Percentiles rank a stretch among this genome's conserved stretches.
phyloP scores from a whole-genome alignment of 345 rosid genomes.

The Clausena lansium region DNA sequence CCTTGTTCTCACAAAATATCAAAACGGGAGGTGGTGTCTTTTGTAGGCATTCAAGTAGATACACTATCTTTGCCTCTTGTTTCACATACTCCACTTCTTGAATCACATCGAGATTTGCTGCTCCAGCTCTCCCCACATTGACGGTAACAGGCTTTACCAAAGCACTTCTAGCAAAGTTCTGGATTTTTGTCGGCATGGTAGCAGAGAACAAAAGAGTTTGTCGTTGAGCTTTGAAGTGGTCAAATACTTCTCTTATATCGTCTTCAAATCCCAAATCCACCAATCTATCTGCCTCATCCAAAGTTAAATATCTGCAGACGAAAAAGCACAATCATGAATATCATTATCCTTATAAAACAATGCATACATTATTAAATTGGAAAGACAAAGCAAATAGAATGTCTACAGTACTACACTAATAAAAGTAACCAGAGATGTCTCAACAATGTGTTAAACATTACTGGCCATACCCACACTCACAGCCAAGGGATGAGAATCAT shows the following conservation, averaged over 20 bases:
- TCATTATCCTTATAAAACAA: background rate
- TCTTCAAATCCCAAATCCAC: slow-evolving; percentile 98
- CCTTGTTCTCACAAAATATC: slow-evolving; percentile 92
- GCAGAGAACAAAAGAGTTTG: slow-evolving; percentile 92
- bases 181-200: slow-evolving; percentile 94
- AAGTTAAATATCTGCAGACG: slow-evolving; percentile 72
- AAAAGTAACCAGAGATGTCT: background rate
- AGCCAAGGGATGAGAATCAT: background rate
- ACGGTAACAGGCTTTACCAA: slow-evolving; percentile 83
- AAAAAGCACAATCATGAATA: slow-evolving; percentile 16
- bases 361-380: background rate
- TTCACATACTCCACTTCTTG: slow-evolving; percentile 97
- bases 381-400: background rate
- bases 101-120: slow-evolving; percentile 95
- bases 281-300: slow-evolving; percentile 93
- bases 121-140: slow-evolving; percentile 94
- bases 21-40: slow-evolving; percentile 94
- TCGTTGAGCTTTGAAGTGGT: slow-evolving; percentile 88
- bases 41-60: slow-evolving; percentile 90
- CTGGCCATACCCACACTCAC: background rate
- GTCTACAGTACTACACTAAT: background rate
- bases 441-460: background rate
- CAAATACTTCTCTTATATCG: slow-evolving; percentile 94
- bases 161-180: slow-evolving; percentile 87
- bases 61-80: slow-evolving; percentile 92